Base-by-base conservation (phyloP, 805 yeast genomes). In the Ogataea wickerhamii region DNA sequence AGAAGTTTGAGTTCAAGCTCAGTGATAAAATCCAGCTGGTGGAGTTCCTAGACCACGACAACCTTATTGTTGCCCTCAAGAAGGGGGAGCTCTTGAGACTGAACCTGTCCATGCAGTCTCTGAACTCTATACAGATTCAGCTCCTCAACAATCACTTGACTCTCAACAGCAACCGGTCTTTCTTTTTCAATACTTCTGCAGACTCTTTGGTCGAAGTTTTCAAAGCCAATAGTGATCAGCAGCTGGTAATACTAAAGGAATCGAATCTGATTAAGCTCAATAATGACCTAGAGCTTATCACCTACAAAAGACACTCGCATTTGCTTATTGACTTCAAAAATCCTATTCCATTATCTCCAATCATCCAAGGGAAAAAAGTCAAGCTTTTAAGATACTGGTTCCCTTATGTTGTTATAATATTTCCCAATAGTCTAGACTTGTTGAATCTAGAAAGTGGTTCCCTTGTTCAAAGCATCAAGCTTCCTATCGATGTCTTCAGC, bases 351-450 rank as follows among this genome's bases (percentile, higher is more conserved):
- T 34, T 53, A 5, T 35, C 48, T 3, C 26, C 24, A 10, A 23
- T 38, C 22, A 36, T 32, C 10, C 29, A 32, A 4, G 59, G 59
- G 10, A 55, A 42, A 28, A 51, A 45, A 32, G 48, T 70, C 7
- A 44, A 50, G 19, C 40, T 41, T 36, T 46, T 66, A 12, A 56
- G 49, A 21, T 64, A 53, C 43, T 55, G 59, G 56, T 64, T 67
- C 35, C 76, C 76, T 0, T 72, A 68, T 42, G 41, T 71, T 11
- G 34, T 71, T 4, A 34, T 61, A 5, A 45, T 54, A 1, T 47
- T 58, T 20, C 48, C 56, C 7, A 53, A 52, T 24, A 45, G 55
- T 4, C 42, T 74, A 1, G 70, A 67, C 34, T 41, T 74, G 2
- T 48, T 68, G 20, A 69, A 66, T 42, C 51, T 67, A 2, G 60